These are phyloP conservation scores for Aureobasidium sp. DNA, from an alignment of 2,329 filamentous ascomycete genomes.

Conservation along the genomic window DNA sequence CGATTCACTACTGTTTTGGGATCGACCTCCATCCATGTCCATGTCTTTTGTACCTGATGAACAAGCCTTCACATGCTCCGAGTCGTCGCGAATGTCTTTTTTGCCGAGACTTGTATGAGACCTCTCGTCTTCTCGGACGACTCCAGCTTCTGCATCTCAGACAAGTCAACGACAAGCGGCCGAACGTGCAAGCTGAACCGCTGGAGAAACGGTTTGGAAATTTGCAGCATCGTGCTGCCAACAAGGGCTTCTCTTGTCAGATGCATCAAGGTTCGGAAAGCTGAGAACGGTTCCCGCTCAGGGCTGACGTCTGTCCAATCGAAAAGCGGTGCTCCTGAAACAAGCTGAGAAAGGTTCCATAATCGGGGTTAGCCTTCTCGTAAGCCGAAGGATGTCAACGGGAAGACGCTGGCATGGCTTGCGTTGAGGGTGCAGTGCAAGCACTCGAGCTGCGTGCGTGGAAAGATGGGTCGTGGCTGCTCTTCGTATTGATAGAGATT, in stretches of 20 bases:
- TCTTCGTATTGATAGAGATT: not conserved
- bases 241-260: not conserved
- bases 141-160: not conserved
- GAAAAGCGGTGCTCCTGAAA: not conserved
- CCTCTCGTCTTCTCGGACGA: not conserved
- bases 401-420: not conserved
- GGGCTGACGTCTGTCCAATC: conserved; percentile 7
- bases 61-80: not conserved
- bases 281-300: not conserved
- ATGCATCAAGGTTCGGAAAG: not conserved
- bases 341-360: not conserved
- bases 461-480: not conserved
- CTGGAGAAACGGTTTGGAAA: not conserved
- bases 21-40: not conserved
- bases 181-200: not conserved
- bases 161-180: not conserved
- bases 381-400: not conserved
- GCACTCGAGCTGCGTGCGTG: not conserved
- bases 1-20: not conserved
- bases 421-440: not conserved
- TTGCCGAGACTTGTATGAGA: not conserved
- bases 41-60: conserved; percentile 4
- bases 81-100: not conserved
- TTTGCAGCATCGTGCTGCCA: not conserved
- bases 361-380: conserved; percentile 1